These are phyloP conservation scores for Garcia nutans DNA, from an alignment of 345 rosid genomes.

Conservation along the genomic window DNA sequence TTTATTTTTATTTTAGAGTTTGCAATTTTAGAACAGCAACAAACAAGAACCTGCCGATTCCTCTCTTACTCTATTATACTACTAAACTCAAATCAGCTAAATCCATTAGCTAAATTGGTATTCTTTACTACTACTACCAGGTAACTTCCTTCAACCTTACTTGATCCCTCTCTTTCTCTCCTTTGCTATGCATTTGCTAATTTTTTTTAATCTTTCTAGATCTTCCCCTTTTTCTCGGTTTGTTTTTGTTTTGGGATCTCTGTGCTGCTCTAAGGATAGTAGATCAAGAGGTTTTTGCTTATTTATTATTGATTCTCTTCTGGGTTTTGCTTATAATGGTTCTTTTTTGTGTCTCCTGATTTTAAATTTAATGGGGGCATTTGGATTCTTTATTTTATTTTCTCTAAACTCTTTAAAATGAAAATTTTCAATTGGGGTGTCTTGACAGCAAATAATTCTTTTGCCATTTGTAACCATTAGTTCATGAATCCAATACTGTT, in stretches of 20 bases:
- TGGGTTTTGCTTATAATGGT: slow-evolving; percentile 8
- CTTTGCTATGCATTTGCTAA: slow-evolving; percentile 14
- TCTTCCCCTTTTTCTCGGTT: slow-evolving; percentile 20
- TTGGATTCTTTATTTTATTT: neutral
- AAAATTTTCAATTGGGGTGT: neutral
- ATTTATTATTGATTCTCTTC: neutral
- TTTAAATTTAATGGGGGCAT: neutral
- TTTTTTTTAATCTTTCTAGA: slow-evolving; percentile 17
- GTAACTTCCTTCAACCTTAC: slow-evolving; percentile 18
- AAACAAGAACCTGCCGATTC: slow-evolving; percentile 5
- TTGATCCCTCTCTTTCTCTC: no score
- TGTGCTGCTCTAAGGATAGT: neutral
- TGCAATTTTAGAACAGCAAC: neutral
- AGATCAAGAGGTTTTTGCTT: slow-evolving; percentile 27
- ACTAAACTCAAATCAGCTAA: slow-evolving; percentile 9
- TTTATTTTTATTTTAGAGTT: neutral
- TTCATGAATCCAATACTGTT: neutral
- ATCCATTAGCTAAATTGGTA: slow-evolving; percentile 17
- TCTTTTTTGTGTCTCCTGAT: neutral
- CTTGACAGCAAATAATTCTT: neutral
- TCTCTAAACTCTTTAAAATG: neutral
- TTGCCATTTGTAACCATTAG: neutral
- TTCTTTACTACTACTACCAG: slow-evolving; percentile 11
- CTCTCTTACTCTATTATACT: slow-evolving; percentile 2
- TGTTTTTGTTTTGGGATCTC: slow-evolving; percentile 26